phyloP scores from a whole-genome alignment of 2,329 filamentous ascomycete genomes.

The Myriangium duriaei region DNA sequence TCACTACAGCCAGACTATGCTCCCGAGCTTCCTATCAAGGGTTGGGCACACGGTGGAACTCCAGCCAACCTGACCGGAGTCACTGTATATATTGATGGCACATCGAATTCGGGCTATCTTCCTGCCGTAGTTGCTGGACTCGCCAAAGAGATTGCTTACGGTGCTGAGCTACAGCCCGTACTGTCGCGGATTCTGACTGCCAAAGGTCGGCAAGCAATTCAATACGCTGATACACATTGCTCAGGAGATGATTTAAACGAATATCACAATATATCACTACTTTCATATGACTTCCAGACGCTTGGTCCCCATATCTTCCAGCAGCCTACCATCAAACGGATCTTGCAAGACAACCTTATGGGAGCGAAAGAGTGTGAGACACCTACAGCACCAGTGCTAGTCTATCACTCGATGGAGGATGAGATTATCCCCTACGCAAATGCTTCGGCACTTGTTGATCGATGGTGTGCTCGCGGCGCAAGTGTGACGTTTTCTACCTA shows the following conservation, averaged over 20 bases:
- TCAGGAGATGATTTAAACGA: slow-evolving; percentile 14
- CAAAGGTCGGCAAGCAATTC: slow-evolving; percentile 13
- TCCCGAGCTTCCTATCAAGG: slow-evolving; percentile 38
- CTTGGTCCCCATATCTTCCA: slow-evolving; percentile 16
- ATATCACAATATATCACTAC: slow-evolving; percentile 15
- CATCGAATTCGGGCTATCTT: slow-evolving; percentile 18
- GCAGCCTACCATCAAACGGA: slow-evolving; percentile 13
- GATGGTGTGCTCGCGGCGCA: slow-evolving; percentile 20
- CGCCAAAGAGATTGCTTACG: slow-evolving; percentile 16
- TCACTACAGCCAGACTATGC: slow-evolving; percentile 41
- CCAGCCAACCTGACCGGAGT: slow-evolving; percentile 28
- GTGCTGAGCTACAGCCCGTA: slow-evolving; percentile 13
- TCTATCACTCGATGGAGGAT: slow-evolving; percentile 19
- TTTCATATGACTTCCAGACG: slow-evolving; percentile 13
- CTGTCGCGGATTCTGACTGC: slow-evolving; percentile 15
- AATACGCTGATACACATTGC: slow-evolving; percentile 16
- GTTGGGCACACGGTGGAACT: slow-evolving; percentile 27
- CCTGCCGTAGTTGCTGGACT: slow-evolving; percentile 17
- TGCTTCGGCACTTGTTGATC: slow-evolving; percentile 15
- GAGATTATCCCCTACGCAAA: slow-evolving; percentile 21
- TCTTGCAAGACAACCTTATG: slow-evolving; percentile 16
- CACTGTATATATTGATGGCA: slow-evolving; percentile 17
- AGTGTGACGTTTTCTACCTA: slow-evolving; percentile 18
- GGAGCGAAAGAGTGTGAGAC: slow-evolving; percentile 15
- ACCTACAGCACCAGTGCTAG: slow-evolving; percentile 18